Evolutionary conservation across 2,329 filamentous ascomycete species (phyloP), one percentile per base, ranked within the genome.

Genomic region (Diaporthe helianthi): DNA sequence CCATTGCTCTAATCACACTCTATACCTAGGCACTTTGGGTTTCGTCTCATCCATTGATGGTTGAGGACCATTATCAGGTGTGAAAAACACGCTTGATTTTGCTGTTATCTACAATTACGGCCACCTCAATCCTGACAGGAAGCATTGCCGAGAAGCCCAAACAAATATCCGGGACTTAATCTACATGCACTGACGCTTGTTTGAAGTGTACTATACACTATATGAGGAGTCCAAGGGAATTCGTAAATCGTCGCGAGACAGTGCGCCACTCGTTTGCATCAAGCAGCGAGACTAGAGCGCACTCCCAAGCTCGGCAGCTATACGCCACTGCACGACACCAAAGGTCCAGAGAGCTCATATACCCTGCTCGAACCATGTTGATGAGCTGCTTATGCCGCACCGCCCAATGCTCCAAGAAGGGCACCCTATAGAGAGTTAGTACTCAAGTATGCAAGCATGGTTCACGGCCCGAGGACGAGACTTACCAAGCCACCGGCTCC

Each of bases 401-500:
- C 55, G 12, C 38, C 19, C 8, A 69, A 26, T 1, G 36, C 67
- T n/a, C 38, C 60, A 2, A 69, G 51, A 0, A 63, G 7, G 3
- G 58, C 58, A 1, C 58, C 58, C 58, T 63, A 4, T n/a, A 8
- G 5, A 7, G 5, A 44, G 26, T 29, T 15, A 58, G 15, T 24
- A 26, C 12, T 33, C 12, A 17, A 2, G 17, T 24, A 26, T 19
- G 53, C 12, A 17, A 2, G 17, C n/a, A 24, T 7, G 3, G 10
- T 17, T 24, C 12, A 7, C 2, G n/a, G 3, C 0, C 8, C 3
- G 3, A n/a, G 41, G 19, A 46, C 8, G 8, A 10, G 2, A 58
- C 53, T 58, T 58, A 58, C 53, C 17, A 58, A 24, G 19, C 66
- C 66, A n/a, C 66, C 66, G 8, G 66, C 65, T 8, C 54, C 66